Evolutionary conservation across 192 early-diverging fungal species (phyloP).

Genomic region (Coemansia sp.): DNA sequence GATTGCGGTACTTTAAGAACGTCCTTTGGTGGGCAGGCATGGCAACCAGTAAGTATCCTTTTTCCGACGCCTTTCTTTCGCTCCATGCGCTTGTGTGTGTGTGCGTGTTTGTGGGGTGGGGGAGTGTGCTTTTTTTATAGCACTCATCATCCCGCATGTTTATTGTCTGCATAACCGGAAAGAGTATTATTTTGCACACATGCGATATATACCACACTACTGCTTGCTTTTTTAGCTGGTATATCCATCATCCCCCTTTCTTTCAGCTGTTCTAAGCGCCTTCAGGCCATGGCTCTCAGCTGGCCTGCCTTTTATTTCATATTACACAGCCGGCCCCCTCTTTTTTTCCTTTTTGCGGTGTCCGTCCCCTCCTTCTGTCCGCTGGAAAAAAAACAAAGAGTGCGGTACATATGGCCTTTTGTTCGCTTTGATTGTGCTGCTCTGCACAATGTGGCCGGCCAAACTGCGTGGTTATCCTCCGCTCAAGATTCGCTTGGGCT

Average conservation of each 20-base stretch:
- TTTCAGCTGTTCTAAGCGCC: too few relatives aligned
- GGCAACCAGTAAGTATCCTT: slow-evolving; percentile 53
- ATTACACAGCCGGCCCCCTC: too few relatives aligned
- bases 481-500: neutral
- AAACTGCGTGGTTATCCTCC: neutral
- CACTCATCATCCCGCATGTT: neutral
- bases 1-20: slow-evolving; percentile 81
- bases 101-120: neutral
- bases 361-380: neutral
- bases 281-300: too few relatives aligned
- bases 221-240: too few relatives aligned
- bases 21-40: slow-evolving; percentile 91
- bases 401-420: neutral
- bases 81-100: too few relatives aligned
- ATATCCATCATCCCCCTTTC: too few relatives aligned
- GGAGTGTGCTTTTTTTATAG: neutral
- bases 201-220: too few relatives aligned
- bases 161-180: neutral
- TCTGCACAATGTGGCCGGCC: neutral
- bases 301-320: too few relatives aligned
- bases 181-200: too few relatives aligned
- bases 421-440: neutral
- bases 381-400: neutral
- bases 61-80: neutral
- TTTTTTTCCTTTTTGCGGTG: neutral